Evolutionary conservation across 1,139 yeast species (phyloP), one percentile per base, ranked within the genome.

Genomic region (Yamadazyma trypodendri): DNA sequence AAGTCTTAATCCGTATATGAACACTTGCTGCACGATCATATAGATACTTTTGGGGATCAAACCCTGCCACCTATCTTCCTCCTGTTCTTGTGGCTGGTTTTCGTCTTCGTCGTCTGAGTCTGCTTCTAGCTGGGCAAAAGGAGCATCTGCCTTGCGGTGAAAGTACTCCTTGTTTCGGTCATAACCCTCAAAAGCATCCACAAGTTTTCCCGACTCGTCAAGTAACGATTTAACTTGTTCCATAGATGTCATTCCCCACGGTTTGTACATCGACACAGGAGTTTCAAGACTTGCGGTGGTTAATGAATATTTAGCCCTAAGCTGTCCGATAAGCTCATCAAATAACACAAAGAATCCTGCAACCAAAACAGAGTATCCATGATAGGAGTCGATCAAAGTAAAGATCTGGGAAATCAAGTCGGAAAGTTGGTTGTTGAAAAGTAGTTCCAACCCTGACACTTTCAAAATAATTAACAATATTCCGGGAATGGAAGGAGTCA

Each of bases 331-430:
- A 2, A 90, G 60, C 13, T 84, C 81, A 34, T 75, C 76, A 50
- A 90, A 86, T 0, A 87, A 83, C 6, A 74, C 62, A 46, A 90
- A 86, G 42, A 88, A 81, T 0, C 89, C 89, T 42, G 82, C 81
- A 34, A 87, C 81, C 16, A 92, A 63, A 12, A 70, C 65, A 1
- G 79, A 65, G 56, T 92, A 90, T 0, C 94, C 95, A 61, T 90
- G 96, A 50, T 83, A 90, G 31, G 81, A 71, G 57, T 92, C 97
- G 35, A 92, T 68, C 24, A 89, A 63, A 9, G 81, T 79, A 57
- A 92, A 87, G 48, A 88, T 73, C 10, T 89, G 79, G 25, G 79
- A 75, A 7, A 90, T 64, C 1, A 90, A 68, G 57, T 90, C 97
- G 38, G 71, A 77, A 40, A 90, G 68, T 41, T 79, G 87, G 31